Base-by-base conservation (phyloP, 345 rosid species). In the Rhizophora mangle region DNA sequence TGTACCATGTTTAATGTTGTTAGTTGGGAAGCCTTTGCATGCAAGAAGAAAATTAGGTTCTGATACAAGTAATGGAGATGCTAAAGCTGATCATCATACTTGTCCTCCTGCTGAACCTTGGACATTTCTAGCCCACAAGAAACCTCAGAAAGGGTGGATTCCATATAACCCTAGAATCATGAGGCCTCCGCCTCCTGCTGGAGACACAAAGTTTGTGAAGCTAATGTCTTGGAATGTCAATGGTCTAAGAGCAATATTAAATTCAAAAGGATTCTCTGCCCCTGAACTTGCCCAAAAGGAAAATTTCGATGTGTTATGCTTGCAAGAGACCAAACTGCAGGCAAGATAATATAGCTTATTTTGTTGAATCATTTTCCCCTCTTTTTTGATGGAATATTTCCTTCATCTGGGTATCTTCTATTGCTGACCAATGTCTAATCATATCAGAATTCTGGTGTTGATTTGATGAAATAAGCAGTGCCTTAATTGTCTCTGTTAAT, bases 181-280 rank as follows among this genome's bases (percentile, higher is more conserved):
- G 96, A 89, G 95, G 76, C 90, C 85, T 71, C 79, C 81, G 37
- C 84, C 87, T 78, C 87, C 76, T 60, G 37, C 77, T 32, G 73
- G 67, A 68, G 87, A 83, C 69, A 71, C 82, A 27, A 79, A 80
- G 72, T 82, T 57, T 76, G 68, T 87, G 69, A 94, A 88, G 76
- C 69, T 94, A 64, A 65, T 91, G 88, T 91, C 98, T 64, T 94
- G 98, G 98, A 94, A 91, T 77, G 97, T 94, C 71, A 94, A 94
- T 81, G 97, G 98, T 26, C 73, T 94, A 68, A 82, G 96, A 82
- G 96, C 96, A 71, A 72, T 91, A 76, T 62, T 87, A 81, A 94
- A 91, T 82, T 66, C 69, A 21, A 84, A 83, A 78, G 86, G 90
- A 26, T 91, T 85, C 81, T 89, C 96, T 62, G 92, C 88, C 10